Percentiles rank a stretch among this genome's conserved stretches.
Conservation (phyloP, 345 rosid genomes). For the Bruguiera parviflora region DNA sequence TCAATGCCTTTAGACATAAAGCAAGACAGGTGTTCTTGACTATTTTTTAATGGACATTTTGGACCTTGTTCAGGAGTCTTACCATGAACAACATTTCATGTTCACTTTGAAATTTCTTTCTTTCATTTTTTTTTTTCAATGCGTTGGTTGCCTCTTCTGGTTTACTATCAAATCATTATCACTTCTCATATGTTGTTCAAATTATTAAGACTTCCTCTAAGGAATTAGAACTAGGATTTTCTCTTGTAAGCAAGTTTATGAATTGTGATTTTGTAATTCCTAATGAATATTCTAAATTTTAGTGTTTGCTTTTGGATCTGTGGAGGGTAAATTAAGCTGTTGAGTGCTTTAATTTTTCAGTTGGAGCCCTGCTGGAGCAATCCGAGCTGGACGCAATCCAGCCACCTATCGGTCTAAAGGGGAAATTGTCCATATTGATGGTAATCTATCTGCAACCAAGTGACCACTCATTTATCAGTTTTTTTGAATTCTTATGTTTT, state of each 20-base stretch:
- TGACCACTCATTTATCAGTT: neutral
- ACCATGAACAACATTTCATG: no score
- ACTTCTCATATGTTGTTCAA: neutral
- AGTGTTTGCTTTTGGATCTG: no score
- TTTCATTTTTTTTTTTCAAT: neutral
- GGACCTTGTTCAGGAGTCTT: no score
- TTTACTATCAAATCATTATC: neutral
- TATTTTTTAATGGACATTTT: no score
- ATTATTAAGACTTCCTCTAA: neutral
- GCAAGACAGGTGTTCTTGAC: no score
- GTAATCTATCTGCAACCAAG: constrained; percentile 34
- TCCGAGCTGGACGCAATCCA: constrained; percentile 71
- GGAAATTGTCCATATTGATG: constrained; percentile 57
- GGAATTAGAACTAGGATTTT: neutral
- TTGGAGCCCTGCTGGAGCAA: constrained; percentile 97
- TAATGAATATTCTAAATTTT: no score
- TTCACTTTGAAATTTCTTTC: no score
- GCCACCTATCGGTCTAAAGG: constrained; percentile 60
- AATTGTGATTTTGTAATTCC: neutral
- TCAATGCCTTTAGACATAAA: no score
- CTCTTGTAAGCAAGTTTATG: neutral
- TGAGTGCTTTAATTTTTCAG: constrained; percentile 37
- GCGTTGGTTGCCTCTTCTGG: neutral
- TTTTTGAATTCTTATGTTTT: neutral
- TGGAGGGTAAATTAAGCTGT: constrained; percentile 13